Evolutionary conservation across 257 asterid genomes (phyloP).

Genomic region (Oldenlandia corymbosa): DNA sequence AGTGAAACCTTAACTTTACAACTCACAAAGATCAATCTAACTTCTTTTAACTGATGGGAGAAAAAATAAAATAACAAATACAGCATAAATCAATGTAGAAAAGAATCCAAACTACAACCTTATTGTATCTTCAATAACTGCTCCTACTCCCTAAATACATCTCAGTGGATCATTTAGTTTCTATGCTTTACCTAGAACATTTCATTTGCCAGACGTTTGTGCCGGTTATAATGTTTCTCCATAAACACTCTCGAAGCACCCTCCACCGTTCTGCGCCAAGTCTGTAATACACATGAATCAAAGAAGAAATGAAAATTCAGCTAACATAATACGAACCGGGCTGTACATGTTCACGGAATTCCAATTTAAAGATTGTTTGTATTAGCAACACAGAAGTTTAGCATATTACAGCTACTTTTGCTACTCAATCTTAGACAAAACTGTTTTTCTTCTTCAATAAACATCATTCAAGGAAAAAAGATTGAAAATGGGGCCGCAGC

Average conservation of each 20-base stretch:
- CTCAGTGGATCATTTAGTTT: background rate
- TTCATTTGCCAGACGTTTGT: slow-evolving; percentile 63
- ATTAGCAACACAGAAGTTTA: too few species aligned
- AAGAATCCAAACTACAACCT: too few species aligned
- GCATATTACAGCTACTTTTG: too few species aligned
- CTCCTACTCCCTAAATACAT: background rate
- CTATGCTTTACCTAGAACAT: slow-evolving; percentile 20
- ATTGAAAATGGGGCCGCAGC: too few species aligned
- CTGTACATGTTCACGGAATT: too few species aligned
- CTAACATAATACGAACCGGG: background rate
- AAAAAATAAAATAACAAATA: too few species aligned
- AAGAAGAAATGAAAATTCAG: background rate
- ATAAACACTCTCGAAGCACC: slow-evolving; percentile 75
- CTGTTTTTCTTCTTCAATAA: too few species aligned
- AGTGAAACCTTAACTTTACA: background rate
- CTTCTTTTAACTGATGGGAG: too few species aligned
- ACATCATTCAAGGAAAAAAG: too few species aligned
- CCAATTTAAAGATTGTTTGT: too few species aligned
- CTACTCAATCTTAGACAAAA: too few species aligned
- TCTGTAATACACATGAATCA: slow-evolving; percentile 26
- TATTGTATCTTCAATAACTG: background rate
- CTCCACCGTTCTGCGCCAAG: slow-evolving; percentile 75
- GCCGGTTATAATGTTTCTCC: slow-evolving; percentile 79
- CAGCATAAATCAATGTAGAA: too few species aligned
- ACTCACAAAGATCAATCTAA: background rate